Conservation (phyloP, 331 rosid genomes). For the Rosa hybrid region DNA sequence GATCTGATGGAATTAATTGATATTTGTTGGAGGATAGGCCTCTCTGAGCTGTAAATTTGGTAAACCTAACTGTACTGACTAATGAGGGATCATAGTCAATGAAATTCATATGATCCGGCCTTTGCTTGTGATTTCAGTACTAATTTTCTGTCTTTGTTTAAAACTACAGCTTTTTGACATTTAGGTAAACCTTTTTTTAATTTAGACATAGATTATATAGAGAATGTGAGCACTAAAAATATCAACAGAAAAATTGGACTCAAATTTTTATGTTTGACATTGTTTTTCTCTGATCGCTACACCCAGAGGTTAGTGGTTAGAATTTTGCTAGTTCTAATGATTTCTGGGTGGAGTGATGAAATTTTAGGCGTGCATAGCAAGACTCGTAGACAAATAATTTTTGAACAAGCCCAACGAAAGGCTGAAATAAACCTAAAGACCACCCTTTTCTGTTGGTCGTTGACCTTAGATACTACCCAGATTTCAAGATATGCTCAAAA, state of each 20-base stretch:
- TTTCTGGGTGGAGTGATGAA: not conserved
- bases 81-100: not conserved
- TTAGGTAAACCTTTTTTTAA: no score
- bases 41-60: constrained; percentile 21
- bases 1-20: not conserved
- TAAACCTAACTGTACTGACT: not conserved
- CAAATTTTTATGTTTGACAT: not conserved
- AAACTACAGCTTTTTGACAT: not conserved
- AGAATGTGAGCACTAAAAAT: no score
- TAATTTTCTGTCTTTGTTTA: not conserved
- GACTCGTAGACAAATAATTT: not conserved
- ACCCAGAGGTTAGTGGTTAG: not conserved
- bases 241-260: not conserved
- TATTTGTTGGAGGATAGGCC: not conserved
- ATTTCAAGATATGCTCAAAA: not conserved
- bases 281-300: not conserved
- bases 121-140: not conserved
- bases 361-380: not conserved
- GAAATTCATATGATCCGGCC: not conserved
- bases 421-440: not conserved
- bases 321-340: not conserved
- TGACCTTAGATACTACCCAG: not conserved
- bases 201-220: not conserved
- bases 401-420: not conserved
- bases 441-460: not conserved